phyloP scores from a whole-genome alignment of 148 eudicot genomes.

The Chenopodium suecicum region DNA sequence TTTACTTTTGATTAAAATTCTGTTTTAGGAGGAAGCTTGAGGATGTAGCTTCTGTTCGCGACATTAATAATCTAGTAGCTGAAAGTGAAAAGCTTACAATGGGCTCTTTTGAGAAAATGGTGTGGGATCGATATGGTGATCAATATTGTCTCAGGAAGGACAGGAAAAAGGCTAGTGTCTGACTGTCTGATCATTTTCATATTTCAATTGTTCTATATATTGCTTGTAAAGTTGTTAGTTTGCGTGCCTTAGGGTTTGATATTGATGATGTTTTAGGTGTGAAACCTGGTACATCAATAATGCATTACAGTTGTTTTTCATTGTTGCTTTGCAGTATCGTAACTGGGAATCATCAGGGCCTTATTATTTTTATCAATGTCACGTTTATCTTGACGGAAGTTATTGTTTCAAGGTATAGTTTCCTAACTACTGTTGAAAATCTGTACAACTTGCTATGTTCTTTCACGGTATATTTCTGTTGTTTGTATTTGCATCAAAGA shows the following conservation, averaged over 20 bases:
- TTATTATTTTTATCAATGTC: slow-evolving; percentile 48
- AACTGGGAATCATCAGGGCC: slow-evolving; percentile 62
- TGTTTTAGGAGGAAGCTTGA: slow-evolving; percentile 48
- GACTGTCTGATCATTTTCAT: background rate
- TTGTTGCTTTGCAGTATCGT: slow-evolving; percentile 21
- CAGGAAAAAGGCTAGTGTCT: slow-evolving; percentile 38
- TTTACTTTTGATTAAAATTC: background rate
- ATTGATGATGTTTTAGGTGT: background rate
- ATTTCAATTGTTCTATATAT: background rate
- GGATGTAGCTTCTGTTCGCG: slow-evolving; percentile 32
- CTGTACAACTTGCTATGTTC: background rate
- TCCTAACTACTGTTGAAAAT: background rate
- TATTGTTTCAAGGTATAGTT: slow-evolving; percentile 55
- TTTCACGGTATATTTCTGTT: background rate
- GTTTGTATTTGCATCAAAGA: too few species aligned
- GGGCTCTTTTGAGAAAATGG: slow-evolving; percentile 40
- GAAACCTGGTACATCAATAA: background rate
- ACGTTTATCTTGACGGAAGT: slow-evolving; percentile 50
- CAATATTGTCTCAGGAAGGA: slow-evolving; percentile 27
- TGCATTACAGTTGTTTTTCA: background rate
- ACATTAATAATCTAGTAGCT: slow-evolving; percentile 26
- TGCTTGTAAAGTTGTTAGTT: background rate
- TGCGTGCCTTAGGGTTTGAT: background rate
- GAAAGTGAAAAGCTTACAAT: slow-evolving; percentile 31
- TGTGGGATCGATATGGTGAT: slow-evolving; percentile 52